Evolutionary conservation across 2,329 filamentous ascomycete species (phyloP).

Genomic region (Penicillium verrucosum): DNA sequence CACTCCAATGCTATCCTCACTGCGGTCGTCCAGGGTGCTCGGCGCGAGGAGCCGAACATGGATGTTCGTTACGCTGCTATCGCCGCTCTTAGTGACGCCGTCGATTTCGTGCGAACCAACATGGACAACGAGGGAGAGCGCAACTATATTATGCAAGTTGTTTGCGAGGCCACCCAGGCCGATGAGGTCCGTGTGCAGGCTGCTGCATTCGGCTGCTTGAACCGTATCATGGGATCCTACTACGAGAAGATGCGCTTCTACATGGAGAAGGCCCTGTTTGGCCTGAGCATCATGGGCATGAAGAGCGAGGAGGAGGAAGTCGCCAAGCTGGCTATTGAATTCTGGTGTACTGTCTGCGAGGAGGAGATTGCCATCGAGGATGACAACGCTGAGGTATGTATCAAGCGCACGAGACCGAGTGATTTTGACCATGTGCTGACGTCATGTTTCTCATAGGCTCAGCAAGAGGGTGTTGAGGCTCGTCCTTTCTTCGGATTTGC

Average conservation of each 20-base stretch:
- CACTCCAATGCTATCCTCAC: slow-evolving; percentile 98
- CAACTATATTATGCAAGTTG: slow-evolving; percentile 99
- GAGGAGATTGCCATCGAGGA: slow-evolving; percentile 98
- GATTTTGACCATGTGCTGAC: neutral
- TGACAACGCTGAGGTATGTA: slow-evolving; percentile 75
- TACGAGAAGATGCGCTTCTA: slow-evolving; percentile 99
- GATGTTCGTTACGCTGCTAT: slow-evolving; percentile 93
- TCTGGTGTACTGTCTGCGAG: slow-evolving; percentile 99
- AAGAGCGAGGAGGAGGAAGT: slow-evolving; percentile 97
- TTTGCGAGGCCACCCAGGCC: slow-evolving; percentile 97
- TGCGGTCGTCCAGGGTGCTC: slow-evolving; percentile 92
- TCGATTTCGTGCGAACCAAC: slow-evolving; percentile 97
- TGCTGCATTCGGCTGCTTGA: slow-evolving; percentile 92
- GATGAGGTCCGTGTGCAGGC: slow-evolving; percentile 88
- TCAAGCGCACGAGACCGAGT: neutral
- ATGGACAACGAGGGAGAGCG: slow-evolving; percentile 99
- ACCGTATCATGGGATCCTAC: slow-evolving; percentile 97
- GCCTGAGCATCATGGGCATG: slow-evolving; percentile 96
- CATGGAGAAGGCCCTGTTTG: slow-evolving; percentile 99
- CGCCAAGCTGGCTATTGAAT: slow-evolving; percentile 95
- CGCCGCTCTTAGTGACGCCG: slow-evolving; percentile 87
- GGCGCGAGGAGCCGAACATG: slow-evolving; percentile 88
- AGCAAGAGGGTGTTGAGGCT: slow-evolving; percentile 73
- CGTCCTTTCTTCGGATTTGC: slow-evolving; percentile 96
- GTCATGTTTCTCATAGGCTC: slow-evolving; percentile 44